phyloP scores from a whole-genome alignment of 345 rosid genomes.

The Pelargonium nanum region DNA sequence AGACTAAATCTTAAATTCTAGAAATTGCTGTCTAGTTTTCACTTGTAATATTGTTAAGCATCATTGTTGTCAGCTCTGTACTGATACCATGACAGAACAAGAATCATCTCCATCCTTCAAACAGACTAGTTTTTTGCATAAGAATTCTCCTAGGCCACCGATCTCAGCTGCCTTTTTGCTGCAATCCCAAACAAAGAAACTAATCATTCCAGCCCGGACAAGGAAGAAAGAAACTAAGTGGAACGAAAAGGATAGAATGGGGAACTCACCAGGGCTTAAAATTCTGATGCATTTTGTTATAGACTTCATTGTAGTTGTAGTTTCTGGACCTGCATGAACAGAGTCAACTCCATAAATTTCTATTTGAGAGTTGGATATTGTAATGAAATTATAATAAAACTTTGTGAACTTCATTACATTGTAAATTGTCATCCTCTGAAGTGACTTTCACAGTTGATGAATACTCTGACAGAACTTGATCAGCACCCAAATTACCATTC shows the following conservation, averaged over 20 bases:
- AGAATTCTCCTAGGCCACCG: conserved; percentile 20
- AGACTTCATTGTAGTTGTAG: conserved; percentile 44
- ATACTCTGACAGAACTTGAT: conserved; percentile 35
- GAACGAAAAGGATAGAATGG: background rate
- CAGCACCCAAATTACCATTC: conserved; percentile 24
- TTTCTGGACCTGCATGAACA: conserved; percentile 37
- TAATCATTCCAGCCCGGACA: background rate
- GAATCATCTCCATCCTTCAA: conserved; percentile 17
- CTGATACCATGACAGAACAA: conserved; percentile 14
- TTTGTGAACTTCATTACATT: conserved; percentile 23
- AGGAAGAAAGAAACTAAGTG: background rate
- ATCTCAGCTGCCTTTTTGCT: conserved; percentile 29
- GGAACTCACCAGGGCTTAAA: conserved; percentile 52
- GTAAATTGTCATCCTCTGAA: conserved; percentile 26
- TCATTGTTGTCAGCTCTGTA: conserved; percentile 15
- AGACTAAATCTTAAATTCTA: too few species aligned
- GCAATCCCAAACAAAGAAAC: conserved; percentile 15
- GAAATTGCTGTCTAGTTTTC: too few species aligned
- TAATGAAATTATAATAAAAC: background rate
- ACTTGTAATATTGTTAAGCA: conserved; percentile 1
- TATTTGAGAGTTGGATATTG: background rate
- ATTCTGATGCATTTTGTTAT: conserved; percentile 53
- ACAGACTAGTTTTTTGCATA: conserved; percentile 13
- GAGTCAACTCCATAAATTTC: conserved; percentile 1
- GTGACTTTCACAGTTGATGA: conserved; percentile 36